phyloP scores from a whole-genome alignment of 2,329 filamentous ascomycete species.

The Pseudogymnoascus sp. region DNA sequence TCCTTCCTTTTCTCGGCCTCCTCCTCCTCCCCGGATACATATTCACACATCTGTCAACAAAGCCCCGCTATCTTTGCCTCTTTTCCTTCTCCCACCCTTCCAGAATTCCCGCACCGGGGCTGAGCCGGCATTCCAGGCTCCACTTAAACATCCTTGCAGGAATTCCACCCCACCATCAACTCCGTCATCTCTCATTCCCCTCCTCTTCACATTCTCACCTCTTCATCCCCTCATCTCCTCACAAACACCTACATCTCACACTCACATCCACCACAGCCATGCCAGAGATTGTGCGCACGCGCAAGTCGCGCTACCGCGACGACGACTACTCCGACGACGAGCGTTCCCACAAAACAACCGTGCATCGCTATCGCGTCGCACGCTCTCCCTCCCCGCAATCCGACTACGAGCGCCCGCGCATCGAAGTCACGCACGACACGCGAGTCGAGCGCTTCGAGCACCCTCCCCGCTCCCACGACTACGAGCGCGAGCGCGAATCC shows the following conservation, averaged over 20 bases:
- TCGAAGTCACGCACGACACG: conserved; percentile 25
- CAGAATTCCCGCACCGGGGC: neutral
- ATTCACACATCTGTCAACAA: neutral
- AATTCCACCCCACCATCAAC: neutral
- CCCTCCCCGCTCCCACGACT: too few species aligned
- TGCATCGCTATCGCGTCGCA: conserved; percentile 28
- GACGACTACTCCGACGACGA: conserved; percentile 28
- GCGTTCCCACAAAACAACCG: conserved; percentile 23
- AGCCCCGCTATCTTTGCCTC: neutral
- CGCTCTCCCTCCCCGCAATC: conserved; percentile 24
- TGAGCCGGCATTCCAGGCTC: conserved; percentile 1
- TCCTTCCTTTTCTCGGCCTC: neutral
- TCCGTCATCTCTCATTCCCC: neutral
- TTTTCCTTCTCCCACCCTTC: neutral
- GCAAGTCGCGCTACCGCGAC: conserved; percentile 20
- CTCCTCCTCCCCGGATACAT: neutral
- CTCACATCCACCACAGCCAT: neutral
- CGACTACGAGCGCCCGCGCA: conserved; percentile 24
- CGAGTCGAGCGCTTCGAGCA: conserved; percentile 22
- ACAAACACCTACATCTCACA: neutral
- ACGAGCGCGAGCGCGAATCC: conserved; percentile 32
- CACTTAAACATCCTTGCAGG: neutral
- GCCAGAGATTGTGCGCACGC: conserved; percentile 11
- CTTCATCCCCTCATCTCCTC: neutral
- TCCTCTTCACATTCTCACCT: neutral